Percentiles rank a stretch among this genome's conserved stretches.
Conservation (phyloP, 78 protist species). For the Dictyostelium citrinum region DNA sequence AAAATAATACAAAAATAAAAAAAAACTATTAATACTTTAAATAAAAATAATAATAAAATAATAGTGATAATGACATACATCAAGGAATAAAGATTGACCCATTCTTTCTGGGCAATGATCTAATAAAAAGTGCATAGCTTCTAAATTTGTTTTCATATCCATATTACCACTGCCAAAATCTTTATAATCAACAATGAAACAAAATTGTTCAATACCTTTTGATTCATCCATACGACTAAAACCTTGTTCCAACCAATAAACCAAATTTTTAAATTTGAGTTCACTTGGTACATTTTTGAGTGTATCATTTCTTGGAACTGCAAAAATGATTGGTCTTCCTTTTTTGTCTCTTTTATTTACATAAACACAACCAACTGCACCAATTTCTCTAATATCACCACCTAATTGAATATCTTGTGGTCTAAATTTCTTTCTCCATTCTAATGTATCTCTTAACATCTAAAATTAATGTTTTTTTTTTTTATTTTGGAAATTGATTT, state of each 20-base stretch:
- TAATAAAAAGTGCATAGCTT: constrained; percentile 46
- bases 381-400: constrained; percentile 35
- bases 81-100: constrained; percentile 41
- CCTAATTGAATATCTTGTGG: constrained; percentile 55
- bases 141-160: constrained; percentile 69
- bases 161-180: constrained; percentile 50
- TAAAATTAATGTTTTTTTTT: no score
- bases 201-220: constrained; percentile 61
- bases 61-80: background rate
- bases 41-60: background rate
- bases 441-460: constrained; percentile 42
- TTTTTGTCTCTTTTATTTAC: constrained; percentile 40
- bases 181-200: constrained; percentile 62
- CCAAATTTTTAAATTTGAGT: constrained; percentile 19
- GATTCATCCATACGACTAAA: constrained; percentile 52
- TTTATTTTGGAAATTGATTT: background rate
- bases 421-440: constrained; percentile 52
- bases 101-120: constrained; percentile 68
- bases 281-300: constrained; percentile 27
- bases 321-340: constrained; percentile 59
- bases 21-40: background rate
- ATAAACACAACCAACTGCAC: constrained; percentile 36
- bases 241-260: constrained; percentile 53
- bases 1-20: background rate
- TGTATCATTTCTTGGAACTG: constrained; percentile 66